phyloP scores from a whole-genome alignment of 2,329 filamentous ascomycete species.

The Rutstroemia sp. region DNA sequence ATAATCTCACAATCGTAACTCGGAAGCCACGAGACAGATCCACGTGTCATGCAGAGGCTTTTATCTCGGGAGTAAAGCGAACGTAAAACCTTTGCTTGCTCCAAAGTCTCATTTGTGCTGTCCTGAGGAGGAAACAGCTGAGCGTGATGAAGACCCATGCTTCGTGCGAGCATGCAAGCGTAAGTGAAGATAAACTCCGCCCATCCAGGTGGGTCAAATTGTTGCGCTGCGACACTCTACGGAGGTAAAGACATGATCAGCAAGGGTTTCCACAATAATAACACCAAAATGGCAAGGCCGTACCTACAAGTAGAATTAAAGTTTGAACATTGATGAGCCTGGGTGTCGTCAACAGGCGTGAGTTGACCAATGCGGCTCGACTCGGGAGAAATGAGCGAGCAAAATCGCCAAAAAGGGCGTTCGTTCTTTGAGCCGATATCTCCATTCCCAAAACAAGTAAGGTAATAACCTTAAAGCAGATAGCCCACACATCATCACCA shows the following conservation, averaged over 20 bases:
- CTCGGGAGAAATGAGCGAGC: conserved; percentile 7
- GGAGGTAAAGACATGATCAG: neutral
- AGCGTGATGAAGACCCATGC: conserved; percentile 3
- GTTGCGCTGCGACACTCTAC: conserved; percentile 7
- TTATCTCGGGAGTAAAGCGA: conserved; percentile 5
- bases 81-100: conserved; percentile 5
- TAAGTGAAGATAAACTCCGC: conserved; percentile 7
- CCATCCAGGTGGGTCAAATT: conserved; percentile 8
- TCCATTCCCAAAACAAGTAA: conserved; percentile 8
- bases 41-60: conserved; percentile 7
- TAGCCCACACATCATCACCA: conserved; percentile 5
- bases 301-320: conserved; percentile 8
- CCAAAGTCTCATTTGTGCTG: neutral
- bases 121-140: conserved; percentile 4
- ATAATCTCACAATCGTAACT: conserved; percentile 4
- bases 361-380: conserved; percentile 9
- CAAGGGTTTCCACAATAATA: neutral
- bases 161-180: conserved; percentile 7
- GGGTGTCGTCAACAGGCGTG: conserved; percentile 6
- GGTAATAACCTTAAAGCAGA: conserved; percentile 5
- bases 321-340: conserved; percentile 10
- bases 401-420: conserved; percentile 7
- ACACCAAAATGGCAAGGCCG: neutral
- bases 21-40: conserved; percentile 7
- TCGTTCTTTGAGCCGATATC: conserved; percentile 1